Conservation (phyloP, 2,329 filamentous ascomycete species). For the Epichloe gansuensis region DNA sequence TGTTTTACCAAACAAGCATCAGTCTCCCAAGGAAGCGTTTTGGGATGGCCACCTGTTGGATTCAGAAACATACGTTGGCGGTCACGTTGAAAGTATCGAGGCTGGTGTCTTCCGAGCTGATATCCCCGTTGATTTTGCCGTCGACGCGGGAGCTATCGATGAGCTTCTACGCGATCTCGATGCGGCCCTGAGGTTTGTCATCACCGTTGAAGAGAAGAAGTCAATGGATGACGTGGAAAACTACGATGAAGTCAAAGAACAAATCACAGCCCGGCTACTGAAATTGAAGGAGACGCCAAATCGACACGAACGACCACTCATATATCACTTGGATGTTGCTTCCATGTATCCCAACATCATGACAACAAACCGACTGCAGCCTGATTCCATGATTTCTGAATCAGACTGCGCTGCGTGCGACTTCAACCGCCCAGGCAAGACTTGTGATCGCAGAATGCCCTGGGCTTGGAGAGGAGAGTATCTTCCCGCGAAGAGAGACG, state of each 20-base stretch:
- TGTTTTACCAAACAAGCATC: conserved; percentile 90
- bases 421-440: conserved; percentile 95
- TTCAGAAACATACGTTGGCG: conserved; percentile 95
- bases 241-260: conserved; percentile 71
- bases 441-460: conserved; percentile 83
- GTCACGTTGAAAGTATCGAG: conserved; percentile 98
- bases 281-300: conserved; percentile 74
- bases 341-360: conserved; percentile 99
- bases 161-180: conserved; percentile 81
- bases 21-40: conserved; percentile 80
- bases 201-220: conserved; percentile 75
- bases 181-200: conserved; percentile 76
- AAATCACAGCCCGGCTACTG: conserved; percentile 62
- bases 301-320: conserved; percentile 72
- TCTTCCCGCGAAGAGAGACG: conserved; percentile 85
- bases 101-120: conserved; percentile 93
- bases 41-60: conserved; percentile 95
- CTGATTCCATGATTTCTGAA: conserved; percentile 97
- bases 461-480: conserved; percentile 99
- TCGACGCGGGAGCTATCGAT: conserved; percentile 83
- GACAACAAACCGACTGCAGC: conserved; percentile 95
- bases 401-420: conserved; percentile 95
- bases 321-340: conserved; percentile 96
- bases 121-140: conserved; percentile 84
- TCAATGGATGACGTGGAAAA: conserved; percentile 67